Percentiles rank a stretch among this genome's conserved stretches.
Evolutionary conservation across 148 eudicot genomes (phyloP).

Genomic region (Chenopodium album): DNA sequence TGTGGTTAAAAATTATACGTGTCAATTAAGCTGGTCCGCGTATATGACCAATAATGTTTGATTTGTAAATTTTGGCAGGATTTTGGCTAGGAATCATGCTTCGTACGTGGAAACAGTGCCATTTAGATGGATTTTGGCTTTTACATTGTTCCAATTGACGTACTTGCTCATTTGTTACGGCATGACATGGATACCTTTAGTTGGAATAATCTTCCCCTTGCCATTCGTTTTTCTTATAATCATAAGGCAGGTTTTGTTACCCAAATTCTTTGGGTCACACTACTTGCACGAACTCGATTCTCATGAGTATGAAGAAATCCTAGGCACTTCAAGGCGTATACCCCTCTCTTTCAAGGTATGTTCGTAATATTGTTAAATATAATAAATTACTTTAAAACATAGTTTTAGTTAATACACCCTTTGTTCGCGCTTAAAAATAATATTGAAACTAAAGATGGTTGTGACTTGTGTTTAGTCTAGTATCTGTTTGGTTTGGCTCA

Average conservation of each 20-base stretch:
- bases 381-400: too few relatives aligned
- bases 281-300: constrained; percentile 66
- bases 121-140: constrained; percentile 40
- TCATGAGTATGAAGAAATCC: constrained; percentile 59
- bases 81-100: constrained; percentile 55
- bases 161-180: constrained; percentile 64
- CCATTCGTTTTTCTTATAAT: constrained; percentile 54
- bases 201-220: constrained; percentile 65
- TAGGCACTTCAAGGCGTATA: constrained; percentile 15
- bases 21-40: too few relatives aligned
- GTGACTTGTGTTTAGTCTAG: too few relatives aligned
- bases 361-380: too few relatives aligned
- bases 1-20: too few relatives aligned
- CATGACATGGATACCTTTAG: constrained; percentile 71
- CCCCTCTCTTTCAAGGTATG: constrained; percentile 23
- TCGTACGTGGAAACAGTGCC: constrained; percentile 68
- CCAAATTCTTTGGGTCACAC: constrained; percentile 40
- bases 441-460: too few relatives aligned
- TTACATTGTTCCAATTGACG: constrained; percentile 51
- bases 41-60: neutral
- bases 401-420: too few relatives aligned
- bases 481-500: too few relatives aligned
- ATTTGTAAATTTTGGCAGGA: constrained; percentile 30
- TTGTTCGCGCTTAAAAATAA: too few relatives aligned
- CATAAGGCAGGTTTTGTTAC: constrained; percentile 49